Evolutionary conservation across 441 rosid species (phyloP), one percentile per base, ranked within the genome.

Genomic region (Rhodomyrtus psidioides): DNA sequence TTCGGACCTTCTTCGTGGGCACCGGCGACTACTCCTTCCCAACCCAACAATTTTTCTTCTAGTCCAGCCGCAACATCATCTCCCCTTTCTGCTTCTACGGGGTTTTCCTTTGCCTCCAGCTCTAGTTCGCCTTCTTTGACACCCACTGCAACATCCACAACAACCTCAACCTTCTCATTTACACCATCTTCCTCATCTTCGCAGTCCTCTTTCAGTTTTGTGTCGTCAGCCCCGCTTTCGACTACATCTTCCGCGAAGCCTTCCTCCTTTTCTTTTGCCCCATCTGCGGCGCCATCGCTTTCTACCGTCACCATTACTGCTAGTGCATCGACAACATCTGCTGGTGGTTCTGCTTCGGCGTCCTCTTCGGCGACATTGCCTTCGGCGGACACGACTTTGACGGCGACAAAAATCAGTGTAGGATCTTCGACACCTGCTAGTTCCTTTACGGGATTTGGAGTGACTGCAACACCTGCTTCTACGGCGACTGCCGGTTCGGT

Each of bases 271-370:
- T 86, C 91, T 49, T 86, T 90, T 44, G 81, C 84, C 28, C 76
- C 89, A 12, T 82, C 93, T 76, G 75, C 91, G 1, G 88, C 91
- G 6, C 90, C 94, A 2, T 65, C 91, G 89, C 93, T 95, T 89
- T 95, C 98, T 10, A 92, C 93, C 5, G 91, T 94, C 85, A 93
- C 96, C 28, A 90, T 92, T 53, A 90, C 93, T 44, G 89, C 53
- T 51, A 13, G 87, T 82, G 91, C 93, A 82, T 89, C 94, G 19
- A 89, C 95, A 86, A 27, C 51, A 42, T 46, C 55, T 5, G 53
- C 27, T n/a, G 28, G 28, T 74, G 34, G 82, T 55, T 84, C 83
- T 53, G 19, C 53, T 53, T 53, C 7, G 16, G 55, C 7, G 55
- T 53, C 81, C 34, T 34, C 81, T 30, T 30, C 23, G 44, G 15